Conservation (phyloP, 2,329 filamentous ascomycete species). For the Penicillium sp. region DNA sequence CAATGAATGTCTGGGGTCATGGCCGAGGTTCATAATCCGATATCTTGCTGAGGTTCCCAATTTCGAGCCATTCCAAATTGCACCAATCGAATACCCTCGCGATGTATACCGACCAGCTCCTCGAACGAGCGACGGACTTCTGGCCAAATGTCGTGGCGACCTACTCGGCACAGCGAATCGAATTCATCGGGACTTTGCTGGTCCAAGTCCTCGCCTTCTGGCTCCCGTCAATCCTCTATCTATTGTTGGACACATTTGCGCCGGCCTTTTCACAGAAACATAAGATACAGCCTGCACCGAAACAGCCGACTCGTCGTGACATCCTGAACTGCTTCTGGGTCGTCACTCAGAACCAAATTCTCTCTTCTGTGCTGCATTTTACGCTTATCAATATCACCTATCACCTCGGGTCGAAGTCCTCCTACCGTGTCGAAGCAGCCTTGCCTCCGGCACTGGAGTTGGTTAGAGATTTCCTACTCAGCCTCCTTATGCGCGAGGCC, state of each 20-base stretch:
- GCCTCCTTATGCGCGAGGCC: conserved; percentile 52
- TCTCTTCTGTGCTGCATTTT: conserved; percentile 44
- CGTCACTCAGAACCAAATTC: conserved; percentile 54
- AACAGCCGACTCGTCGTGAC: conserved; percentile 54
- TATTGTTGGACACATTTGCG: conserved; percentile 49
- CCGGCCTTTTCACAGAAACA: conserved; percentile 56
- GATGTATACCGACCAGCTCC: conserved; percentile 5
- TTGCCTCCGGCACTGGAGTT: conserved; percentile 46
- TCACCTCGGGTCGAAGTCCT: conserved; percentile 20
- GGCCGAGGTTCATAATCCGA: conserved; percentile 13
- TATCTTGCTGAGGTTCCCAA: background rate
- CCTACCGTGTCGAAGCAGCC: conserved; percentile 44
- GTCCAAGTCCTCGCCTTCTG: conserved; percentile 31
- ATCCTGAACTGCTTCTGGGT: conserved; percentile 50
- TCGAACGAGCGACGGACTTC: conserved; percentile 3
- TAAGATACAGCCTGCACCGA: conserved; percentile 59
- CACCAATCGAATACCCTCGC: no score
- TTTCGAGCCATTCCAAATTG: background rate
- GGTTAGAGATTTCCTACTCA: conserved; percentile 47
- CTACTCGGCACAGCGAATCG: conserved; percentile 29
- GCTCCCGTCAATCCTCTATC: conserved; percentile 41
- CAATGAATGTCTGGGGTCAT: conserved; percentile 6
- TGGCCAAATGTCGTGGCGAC: conserved; percentile 23
- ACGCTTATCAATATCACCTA: conserved; percentile 22
- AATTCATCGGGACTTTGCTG: conserved; percentile 32